Base-by-base conservation (phyloP, 768 basidiomycete species). In the Phaeotremella fagi region DNA sequence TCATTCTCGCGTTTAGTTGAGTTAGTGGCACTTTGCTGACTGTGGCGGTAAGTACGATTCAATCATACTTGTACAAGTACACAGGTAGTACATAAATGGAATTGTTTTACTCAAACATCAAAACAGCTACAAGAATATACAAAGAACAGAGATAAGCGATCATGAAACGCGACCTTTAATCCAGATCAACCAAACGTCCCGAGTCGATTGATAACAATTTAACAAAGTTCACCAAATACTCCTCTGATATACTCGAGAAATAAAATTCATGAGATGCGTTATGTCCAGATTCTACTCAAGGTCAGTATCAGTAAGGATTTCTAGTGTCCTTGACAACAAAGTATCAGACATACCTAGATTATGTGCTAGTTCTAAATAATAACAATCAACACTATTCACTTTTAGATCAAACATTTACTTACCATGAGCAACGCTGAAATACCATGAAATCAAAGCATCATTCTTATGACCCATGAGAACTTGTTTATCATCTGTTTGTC, bases 231-330 rank as follows among this genome's bases (percentile, higher is more conserved):
- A 70, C 36, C 26, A 79, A 69, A 56, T 75, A 75, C 26, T 70
- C 80, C 75, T 95, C 88, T 59, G 87, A 88, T 18, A 97, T 86
- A 4, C 87, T 84, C 25, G 89, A 89, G 65, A 94, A 91, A 73
- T 89, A 95, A 73, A 95, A 97, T 59, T 90, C 89, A 60, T 94
- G 91, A 67, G 91, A 85, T 0, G 88, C 84, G 71, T 94, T 91
- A 64, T 95, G 92, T 5, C 68, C 61, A 18, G 70, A 62, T 58
- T 66, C 63, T 62, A n/a, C n/a, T n/a, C n/a, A n/a, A n/a, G n/a
- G 42, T 16, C 24, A 28, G 20, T 35, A 45, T 35, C 26, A 22
- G 9, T 28, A 43, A 25, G 23, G 41, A 43, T 29, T 43, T 47
- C 38, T 14, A 29, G 35, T 47, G 28, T 15, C 22, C 49, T 55